These are phyloP conservation scores for Anastatica hierochuntica DNA, from an alignment of 345 rosid species.

Conservation along the genomic window DNA sequence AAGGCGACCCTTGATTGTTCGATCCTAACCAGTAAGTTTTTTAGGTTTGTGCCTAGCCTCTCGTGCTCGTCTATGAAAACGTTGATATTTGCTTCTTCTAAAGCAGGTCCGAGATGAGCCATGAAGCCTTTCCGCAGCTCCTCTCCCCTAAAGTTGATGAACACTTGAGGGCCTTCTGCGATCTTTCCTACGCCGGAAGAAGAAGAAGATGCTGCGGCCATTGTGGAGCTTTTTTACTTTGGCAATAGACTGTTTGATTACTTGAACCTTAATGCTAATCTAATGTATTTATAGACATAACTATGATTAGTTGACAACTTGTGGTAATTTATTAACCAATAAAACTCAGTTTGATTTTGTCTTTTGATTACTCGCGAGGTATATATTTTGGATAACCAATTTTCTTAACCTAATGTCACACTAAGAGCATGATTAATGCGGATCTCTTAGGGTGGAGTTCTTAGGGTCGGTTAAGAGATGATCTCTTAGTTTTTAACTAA, in stretches of 20 bases:
- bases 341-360: too few species aligned
- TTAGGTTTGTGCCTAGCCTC: neutral
- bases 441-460: too few species aligned
- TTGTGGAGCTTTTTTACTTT: neutral
- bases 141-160: too few species aligned
- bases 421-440: too few species aligned
- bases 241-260: too few species aligned
- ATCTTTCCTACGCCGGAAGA: neutral
- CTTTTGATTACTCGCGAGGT: too few species aligned
- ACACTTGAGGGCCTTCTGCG: neutral
- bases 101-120: slow-evolving; percentile 1
- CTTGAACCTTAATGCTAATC: neutral
- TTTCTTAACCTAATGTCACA: too few species aligned
- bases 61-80: slow-evolving; percentile 11
- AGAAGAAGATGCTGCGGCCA: neutral
- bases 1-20: slow-evolving; percentile 9
- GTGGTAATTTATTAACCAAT: too few species aligned
- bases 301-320: too few species aligned
- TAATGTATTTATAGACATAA: neutral
- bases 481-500: too few species aligned
- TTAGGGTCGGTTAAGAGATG: too few species aligned
- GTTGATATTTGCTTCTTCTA: slow-evolving; percentile 1
- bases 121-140: slow-evolving; percentile 3
- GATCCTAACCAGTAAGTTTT: neutral
- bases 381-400: too few species aligned